Conservation (phyloP, 2,329 filamentous ascomycete species). For the Aspergillus sp. region DNA sequence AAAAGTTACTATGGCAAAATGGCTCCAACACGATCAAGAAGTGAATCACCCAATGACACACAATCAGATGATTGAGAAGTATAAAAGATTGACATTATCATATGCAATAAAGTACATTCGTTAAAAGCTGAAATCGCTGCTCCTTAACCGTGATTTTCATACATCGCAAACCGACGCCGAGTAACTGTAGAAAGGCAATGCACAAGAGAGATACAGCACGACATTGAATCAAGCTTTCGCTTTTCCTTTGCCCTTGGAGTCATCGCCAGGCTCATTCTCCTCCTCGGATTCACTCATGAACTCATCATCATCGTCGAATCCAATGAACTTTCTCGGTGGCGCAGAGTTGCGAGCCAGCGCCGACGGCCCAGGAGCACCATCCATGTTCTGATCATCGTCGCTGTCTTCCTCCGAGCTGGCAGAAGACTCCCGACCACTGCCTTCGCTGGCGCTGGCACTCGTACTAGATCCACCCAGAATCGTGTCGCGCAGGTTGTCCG, state of each 20-base stretch:
- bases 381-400: slow-evolving; percentile 37
- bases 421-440: slow-evolving; percentile 29
- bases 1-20: slow-evolving; percentile 16
- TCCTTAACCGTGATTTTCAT: neutral
- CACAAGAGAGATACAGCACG: slow-evolving; percentile 14
- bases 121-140: neutral
- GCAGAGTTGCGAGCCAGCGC: slow-evolving; percentile 23
- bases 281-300: slow-evolving; percentile 45
- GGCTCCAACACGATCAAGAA: neutral
- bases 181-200: neutral
- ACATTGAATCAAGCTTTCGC: slow-evolving; percentile 26
- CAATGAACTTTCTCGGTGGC: slow-evolving; percentile 39
- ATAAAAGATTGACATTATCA: neutral
- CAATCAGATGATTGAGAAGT: neutral
- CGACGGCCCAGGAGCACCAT: slow-evolving; percentile 26
- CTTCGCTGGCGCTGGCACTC: slow-evolving; percentile 41
- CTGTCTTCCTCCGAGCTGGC: slow-evolving; percentile 35
- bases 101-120: slow-evolving; percentile 1
- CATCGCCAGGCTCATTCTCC: slow-evolving; percentile 20
- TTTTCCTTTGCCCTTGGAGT: slow-evolving; percentile 35
- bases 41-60: neutral
- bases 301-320: slow-evolving; percentile 50
- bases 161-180: slow-evolving; percentile 7
- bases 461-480: slow-evolving; percentile 36
- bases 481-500: slow-evolving; percentile 39